A percentile compares a stretch with the other conserved stretches of the same genome.
These are phyloP conservation scores for Fonsecaea pugnacius DNA, from an alignment of 2,329 filamentous ascomycete genomes.

Conservation along the genomic window DNA sequence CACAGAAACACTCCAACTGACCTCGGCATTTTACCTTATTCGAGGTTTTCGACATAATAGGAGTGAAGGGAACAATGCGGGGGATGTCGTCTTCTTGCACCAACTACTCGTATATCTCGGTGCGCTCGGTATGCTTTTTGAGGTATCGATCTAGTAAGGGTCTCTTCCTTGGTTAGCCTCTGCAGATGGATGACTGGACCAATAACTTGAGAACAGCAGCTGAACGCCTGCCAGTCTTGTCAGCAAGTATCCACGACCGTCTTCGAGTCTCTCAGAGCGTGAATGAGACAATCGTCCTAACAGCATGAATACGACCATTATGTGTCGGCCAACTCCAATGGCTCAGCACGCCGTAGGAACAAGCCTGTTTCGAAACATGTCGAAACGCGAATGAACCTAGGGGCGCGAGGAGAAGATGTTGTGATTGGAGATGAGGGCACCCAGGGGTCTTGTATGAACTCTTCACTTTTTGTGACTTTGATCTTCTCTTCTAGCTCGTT, in stretches of 20 bases:
- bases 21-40: constrained; percentile 11
- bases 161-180: neutral
- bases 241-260: neutral
- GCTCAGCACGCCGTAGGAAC: neutral
- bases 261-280: neutral
- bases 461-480: neutral
- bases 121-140: neutral
- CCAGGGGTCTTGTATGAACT: neutral
- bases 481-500: neutral
- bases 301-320: neutral
- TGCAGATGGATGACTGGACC: neutral
- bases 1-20: neutral
- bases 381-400: neutral
- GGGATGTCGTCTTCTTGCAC: neutral
- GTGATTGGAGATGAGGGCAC: neutral
- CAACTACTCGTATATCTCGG: neutral
- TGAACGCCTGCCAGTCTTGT: neutral
- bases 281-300: neutral
- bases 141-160: neutral
- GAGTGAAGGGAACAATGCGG: constrained; percentile 3
- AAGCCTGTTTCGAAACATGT: neutral
- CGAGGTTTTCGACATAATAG: neutral
- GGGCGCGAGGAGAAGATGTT: neutral
- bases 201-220: neutral
- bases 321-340: neutral